Evolutionary conservation across 2,329 filamentous ascomycete species (phyloP).

Genomic region (Cytospora paraplurivora): DNA sequence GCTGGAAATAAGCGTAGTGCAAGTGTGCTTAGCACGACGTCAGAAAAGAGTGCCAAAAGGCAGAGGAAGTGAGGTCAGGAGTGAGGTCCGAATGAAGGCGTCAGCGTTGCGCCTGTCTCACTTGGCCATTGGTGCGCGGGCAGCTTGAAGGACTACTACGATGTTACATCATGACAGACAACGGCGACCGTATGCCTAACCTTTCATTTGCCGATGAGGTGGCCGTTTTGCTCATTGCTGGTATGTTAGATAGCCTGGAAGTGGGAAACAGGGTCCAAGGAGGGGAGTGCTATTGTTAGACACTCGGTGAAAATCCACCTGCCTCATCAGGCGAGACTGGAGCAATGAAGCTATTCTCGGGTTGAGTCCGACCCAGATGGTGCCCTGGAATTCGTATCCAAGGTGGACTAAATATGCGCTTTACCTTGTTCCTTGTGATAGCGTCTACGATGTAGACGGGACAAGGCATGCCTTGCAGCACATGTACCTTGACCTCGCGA

Average conservation of each 20-base stretch:
- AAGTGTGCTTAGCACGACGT: slow-evolving; percentile 72
- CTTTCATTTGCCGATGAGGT: background rate
- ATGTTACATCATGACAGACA: slow-evolving; percentile 6
- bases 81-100: slow-evolving; percentile 30
- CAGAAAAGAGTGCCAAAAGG: slow-evolving; percentile 63
- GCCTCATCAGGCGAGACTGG: background rate
- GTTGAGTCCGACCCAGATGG: background rate
- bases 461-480: background rate
- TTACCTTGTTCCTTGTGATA: background rate
- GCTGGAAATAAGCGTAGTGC: slow-evolving; percentile 73
- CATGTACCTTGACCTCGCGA: background rate
- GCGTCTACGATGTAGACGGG: too few relatives aligned
- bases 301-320: background rate
- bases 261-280: background rate
- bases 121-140: background rate
- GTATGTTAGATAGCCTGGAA: background rate
- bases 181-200: background rate
- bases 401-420: background rate
- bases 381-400: background rate
- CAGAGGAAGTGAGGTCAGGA: slow-evolving; percentile 53
- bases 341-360: slow-evolving; percentile 1
- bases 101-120: background rate
- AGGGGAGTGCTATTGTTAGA: slow-evolving; percentile 6
- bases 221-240: background rate
- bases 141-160: background rate